Evolutionary conservation across 495 filamentous ascomycete genomes (phyloP), one percentile per base, ranked within the genome.

Genomic region (Annulohypoxylon moriforme): DNA sequence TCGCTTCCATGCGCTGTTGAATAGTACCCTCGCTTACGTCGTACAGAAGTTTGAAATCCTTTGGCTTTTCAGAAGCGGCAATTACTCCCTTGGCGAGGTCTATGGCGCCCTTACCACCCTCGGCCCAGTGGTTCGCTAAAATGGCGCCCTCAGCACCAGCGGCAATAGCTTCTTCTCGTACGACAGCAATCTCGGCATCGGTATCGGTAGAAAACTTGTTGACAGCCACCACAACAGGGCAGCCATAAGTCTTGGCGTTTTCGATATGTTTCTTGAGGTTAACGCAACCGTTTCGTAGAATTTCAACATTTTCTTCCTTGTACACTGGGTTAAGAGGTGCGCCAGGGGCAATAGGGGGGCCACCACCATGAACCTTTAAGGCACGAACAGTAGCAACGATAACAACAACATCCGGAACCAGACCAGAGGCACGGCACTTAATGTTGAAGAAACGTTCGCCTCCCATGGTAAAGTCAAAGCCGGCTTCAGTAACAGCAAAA

Each of bases 391-490:
- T 99, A 52, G 96, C 94, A 24, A 99, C 96, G 60, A 99, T 90
- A 36, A 99, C 93, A 14, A 97, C 94, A 3, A 92, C 91, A 76
- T 99, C 96, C 7, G 96, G 96, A 1, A 92, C 89, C 40, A 99
- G 87, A 18, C 96, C 96, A 14, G 94, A 97, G 31, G 93, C 93
- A 49, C 96, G 91, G 84, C 96, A 98, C 87, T 99, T 99, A 83
- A 99, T 98, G 83, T 99, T 98, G 89, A 99, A 98, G 87, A 99
- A 99, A 29, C 96, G 91, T 86, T 99, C 96, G 58, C 96, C 96
- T 66, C 96, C 96, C 96, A 99, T 99, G 56, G 96, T 98, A 82
- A 99, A 99, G 80, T 99, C 96, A 80, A 99, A 99, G 8, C 96
- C 96, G 49, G 96, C 95, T 81, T 99, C 96, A 9, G 96, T 99